Conservation (phyloP, 2,329 filamentous ascomycete genomes). For the Hypocreales sp. region DNA sequence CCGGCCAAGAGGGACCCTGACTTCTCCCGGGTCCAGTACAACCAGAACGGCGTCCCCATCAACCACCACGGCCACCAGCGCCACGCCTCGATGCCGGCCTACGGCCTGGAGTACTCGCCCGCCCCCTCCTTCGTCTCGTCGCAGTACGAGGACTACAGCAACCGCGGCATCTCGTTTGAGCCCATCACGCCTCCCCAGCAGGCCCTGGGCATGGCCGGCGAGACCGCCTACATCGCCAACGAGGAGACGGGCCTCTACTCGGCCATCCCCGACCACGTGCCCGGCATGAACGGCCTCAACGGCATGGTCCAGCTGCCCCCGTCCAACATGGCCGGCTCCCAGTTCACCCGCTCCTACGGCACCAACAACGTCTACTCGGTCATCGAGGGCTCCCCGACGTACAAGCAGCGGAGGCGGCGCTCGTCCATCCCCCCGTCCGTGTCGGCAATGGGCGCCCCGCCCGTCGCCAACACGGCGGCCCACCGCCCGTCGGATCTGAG, state of each 20-base stretch:
- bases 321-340: slow-evolving; percentile 65
- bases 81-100: slow-evolving; percentile 96
- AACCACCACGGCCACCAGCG: slow-evolving; percentile 75
- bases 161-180: slow-evolving; percentile 89
- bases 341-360: slow-evolving; percentile 62
- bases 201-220: slow-evolving; percentile 60
- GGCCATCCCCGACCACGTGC: slow-evolving; percentile 75
- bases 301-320: slow-evolving; percentile 84
- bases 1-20: slow-evolving; percentile 83
- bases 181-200: slow-evolving; percentile 93
- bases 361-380: slow-evolving; percentile 80
- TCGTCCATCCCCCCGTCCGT: slow-evolving; percentile 81
- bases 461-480: slow-evolving; percentile 42
- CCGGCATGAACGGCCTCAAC: slow-evolving; percentile 58
- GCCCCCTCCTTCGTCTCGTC: slow-evolving; percentile 98
- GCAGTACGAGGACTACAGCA: slow-evolving; percentile 95
- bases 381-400: slow-evolving; percentile 94
- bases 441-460: slow-evolving; percentile 51
- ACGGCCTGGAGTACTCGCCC: slow-evolving; percentile 88
- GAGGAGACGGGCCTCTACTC: slow-evolving; percentile 95
- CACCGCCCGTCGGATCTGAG: slow-evolving; percentile 83
- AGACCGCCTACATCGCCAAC: slow-evolving; percentile 95
- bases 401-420: slow-evolving; percentile 89
- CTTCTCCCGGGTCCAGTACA: slow-evolving; percentile 69
- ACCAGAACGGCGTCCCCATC: slow-evolving; percentile 79